phyloP scores from a whole-genome alignment of 495 filamentous ascomycete genomes.

The Pseudomonodictys pantanalensis region DNA sequence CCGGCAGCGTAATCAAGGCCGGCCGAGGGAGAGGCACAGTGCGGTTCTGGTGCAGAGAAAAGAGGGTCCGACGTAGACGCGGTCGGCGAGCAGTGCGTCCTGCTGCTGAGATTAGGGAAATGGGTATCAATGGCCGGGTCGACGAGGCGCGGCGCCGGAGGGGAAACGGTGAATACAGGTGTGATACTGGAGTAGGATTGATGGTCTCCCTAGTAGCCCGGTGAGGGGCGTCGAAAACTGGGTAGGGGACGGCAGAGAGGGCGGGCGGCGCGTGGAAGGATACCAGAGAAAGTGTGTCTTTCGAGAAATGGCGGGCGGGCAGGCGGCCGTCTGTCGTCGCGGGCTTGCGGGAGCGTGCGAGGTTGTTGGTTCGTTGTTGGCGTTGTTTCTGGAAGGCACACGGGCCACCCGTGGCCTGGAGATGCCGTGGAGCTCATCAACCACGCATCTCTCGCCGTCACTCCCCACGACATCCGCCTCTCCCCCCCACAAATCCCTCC shows the following conservation, averaged over 20 bases:
- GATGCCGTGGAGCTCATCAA: no score
- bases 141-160: background rate
- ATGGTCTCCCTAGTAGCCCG: constrained; percentile 11
- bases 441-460: background rate
- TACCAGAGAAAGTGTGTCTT: background rate
- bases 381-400: no score
- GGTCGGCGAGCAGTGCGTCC: no score
- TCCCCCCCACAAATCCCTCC: background rate
- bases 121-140: background rate
- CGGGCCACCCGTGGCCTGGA: no score
- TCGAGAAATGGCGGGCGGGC: background rate
- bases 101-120: background rate
- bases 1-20: constrained; percentile 2
- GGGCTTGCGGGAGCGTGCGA: no score
- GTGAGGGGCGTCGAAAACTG: constrained; percentile 13
- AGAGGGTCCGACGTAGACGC: constrained; percentile 3
- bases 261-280: background rate
- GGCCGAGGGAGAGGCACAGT: background rate
- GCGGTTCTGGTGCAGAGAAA: no score
- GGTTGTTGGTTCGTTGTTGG: background rate
- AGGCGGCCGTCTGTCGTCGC: no score
- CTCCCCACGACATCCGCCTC: background rate
- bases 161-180: background rate
- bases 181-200: constrained; percentile 8
- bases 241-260: background rate